These are phyloP conservation scores for Pseudogymnoascus sp. DNA, from an alignment of 2,329 filamentous ascomycete species.

Conservation along the genomic window DNA sequence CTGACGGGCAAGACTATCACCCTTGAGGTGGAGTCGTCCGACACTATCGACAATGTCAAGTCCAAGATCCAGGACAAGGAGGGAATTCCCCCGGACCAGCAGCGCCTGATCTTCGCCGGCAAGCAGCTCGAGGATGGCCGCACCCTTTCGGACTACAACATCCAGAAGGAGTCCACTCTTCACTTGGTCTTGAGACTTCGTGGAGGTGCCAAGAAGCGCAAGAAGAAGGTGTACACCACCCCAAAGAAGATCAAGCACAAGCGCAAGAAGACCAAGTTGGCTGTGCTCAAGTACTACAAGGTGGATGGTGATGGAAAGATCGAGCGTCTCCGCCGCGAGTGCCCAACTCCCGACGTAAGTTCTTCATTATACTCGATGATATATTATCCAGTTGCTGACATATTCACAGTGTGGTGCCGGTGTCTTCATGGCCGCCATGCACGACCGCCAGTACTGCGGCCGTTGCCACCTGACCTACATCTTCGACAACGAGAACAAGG, in stretches of 20 bases:
- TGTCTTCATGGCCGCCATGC: conserved; percentile 99
- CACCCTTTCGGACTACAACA: conserved; percentile 99
- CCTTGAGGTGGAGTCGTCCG: conserved; percentile 99
- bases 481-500: conserved; percentile 51
- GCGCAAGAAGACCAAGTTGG: conserved; percentile 99
- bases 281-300: conserved; percentile 99
- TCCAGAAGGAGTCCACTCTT: conserved; percentile 99
- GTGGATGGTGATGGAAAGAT: conserved; percentile 99
- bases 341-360: conserved; percentile 80
- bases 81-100: conserved; percentile 97
- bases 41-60: conserved; percentile 99
- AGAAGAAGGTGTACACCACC: conserved; percentile 99
- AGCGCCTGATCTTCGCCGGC: conserved; percentile 98
- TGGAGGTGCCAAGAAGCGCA: conserved; percentile 99
- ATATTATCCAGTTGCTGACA: conserved; percentile 30
- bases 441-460: conserved; percentile 76
- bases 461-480: conserved; percentile 67
- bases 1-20: conserved; percentile 99
- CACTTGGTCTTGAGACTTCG: conserved; percentile 96
- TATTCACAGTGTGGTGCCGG: conserved; percentile 79
- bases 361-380: neutral
- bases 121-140: conserved; percentile 99
- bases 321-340: conserved; percentile 97
- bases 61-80: conserved; percentile 99
- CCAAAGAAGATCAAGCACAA: conserved; percentile 99